Evolutionary conservation across 495 filamentous ascomycete genomes (phyloP), one percentile per base, ranked within the genome.

Genomic region (Monascus purpureus): DNA sequence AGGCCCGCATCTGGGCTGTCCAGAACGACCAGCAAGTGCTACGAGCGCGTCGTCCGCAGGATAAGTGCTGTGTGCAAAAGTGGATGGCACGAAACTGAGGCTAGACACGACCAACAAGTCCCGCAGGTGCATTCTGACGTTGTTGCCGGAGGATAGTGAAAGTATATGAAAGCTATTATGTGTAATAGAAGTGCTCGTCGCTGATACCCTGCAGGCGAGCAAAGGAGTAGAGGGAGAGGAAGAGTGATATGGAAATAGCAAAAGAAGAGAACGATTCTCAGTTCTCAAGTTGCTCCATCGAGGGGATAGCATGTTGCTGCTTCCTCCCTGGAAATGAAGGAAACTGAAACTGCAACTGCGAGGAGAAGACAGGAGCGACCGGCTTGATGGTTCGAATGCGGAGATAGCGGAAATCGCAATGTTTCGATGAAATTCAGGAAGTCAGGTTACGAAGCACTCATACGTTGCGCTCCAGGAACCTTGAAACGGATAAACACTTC

Each of bases 1-100:
- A 12, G 52, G 46, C 17, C 63, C 63, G 32, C 63, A 67, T 34
- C 53, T 47, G 29, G 43, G 47, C 13, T 52, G 45, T 13, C 32
- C 32, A 14, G 36, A 46, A 25, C 49, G 48, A 13, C 24, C 27
- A n/a, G 38, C 35, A 13, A 48, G 38, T 20, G 17, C 11, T 22
- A 28, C 29, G n/a, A 28, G 19, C 36, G 17, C n/a, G 28, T 26
- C 2, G 38, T 25, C 13, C 19, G 25, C 8, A 41, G 28, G 22
- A 20, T 30, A 26, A 44, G 39, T 38, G 17, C 35, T 45, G 17
- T 35, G 31, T 6, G 40, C 46, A 26, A 36, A 30, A 17, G 32
- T 33, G 26, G 23, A 40, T 1, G 34, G 28, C 6, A 36, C 34
- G 12, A 45, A 9, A 18, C 28, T 9, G 17, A 39, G 14, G 32